Conservation (phyloP, 768 basidiomycete genomes). For the Collybia mongolica region DNA sequence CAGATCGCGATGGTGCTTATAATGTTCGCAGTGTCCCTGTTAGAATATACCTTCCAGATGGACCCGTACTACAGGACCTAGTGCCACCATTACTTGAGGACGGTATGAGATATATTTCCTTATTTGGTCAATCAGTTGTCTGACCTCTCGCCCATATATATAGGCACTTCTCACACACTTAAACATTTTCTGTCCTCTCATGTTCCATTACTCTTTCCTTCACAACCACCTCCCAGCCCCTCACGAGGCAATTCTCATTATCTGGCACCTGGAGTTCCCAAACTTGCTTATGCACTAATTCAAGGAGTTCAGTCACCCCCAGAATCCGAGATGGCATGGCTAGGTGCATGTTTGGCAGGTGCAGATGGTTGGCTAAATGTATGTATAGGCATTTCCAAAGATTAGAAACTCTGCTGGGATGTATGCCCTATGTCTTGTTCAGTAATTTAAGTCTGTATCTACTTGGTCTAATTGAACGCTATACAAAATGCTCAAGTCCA, state of each 20-base stretch:
- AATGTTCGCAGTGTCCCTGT: conserved; percentile 87
- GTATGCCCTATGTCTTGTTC: too few relatives aligned
- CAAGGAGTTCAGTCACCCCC: conserved; percentile 84
- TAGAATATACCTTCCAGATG: conserved; percentile 86
- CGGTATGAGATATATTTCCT: conserved; percentile 38
- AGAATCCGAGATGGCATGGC: conserved; percentile 91
- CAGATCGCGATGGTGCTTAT: conserved; percentile 82
- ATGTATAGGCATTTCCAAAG: conserved; percentile 62
- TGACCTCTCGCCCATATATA: conserved; percentile 2
- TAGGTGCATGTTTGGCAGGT: conserved; percentile 88
- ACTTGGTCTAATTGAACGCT: neutral
- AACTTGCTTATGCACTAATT: conserved; percentile 74
- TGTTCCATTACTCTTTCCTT: conserved; percentile 78
- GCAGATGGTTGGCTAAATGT: conserved; percentile 96
- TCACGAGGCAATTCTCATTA: conserved; percentile 38
- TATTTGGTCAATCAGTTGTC: neutral
- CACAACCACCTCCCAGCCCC: conserved; percentile 42
- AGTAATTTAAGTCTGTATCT: neutral
- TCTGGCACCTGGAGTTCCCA: conserved; percentile 31
- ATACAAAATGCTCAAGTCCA: too few relatives aligned
- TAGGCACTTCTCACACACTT: conserved; percentile 76
- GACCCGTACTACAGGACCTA: conserved; percentile 88
- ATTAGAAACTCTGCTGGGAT: neutral
- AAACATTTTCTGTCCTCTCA: conserved; percentile 65
- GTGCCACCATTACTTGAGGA: conserved; percentile 78